Evolutionary conservation across 2,329 filamentous ascomycete genomes (phyloP), one percentile per base, ranked within the genome.

Genomic region (Diaporthe vexans): DNA sequence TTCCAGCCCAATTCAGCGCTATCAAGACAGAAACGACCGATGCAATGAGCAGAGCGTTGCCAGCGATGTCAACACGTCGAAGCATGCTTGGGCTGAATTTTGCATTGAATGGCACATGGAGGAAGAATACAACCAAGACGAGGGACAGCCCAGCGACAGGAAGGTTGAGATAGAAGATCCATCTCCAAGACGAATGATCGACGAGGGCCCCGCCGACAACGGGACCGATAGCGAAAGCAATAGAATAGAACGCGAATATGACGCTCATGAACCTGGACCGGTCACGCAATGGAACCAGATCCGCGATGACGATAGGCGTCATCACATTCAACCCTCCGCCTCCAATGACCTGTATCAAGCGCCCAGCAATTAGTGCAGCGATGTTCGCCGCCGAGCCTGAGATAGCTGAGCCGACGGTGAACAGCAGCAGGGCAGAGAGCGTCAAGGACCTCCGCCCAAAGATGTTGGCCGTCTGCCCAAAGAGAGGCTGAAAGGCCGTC

Each of bases 251-350:
- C 1, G 24, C 19, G 10, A 58, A 26, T 29, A 76, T 71, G 52
- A 74, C 76, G 78, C 59, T 81, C 78, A 33, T 82, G 13, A 43
- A 84, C 33, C 81, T 83, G 0, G 81, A 82, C 1, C 83, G 77
- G 0, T 84, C 79, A 72, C 83, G 54, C 9, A 84, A 67, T 0
- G 82, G 83, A 1, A 81, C 81, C 17, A 84, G 79, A 63, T 85
- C 83, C 51, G 80, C 81, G 4, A 84, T 79, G 57, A 84, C 82
- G 57, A 85, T 84, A 79, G 81, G 81, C 57, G 79, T 80, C 13
- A 82, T 76, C 35, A 79, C 81, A 59, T 79, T 81, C 73, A 84
- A 80, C 17, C 82, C 82, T 3, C 82, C 83, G 4, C 80, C 80
- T 0, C 82, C 83, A 37, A 84, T 77, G 21, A 83, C 83, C 19